Percentiles rank a stretch among this genome's conserved stretches.
These are phyloP conservation scores for Erythrobasidium hasegawianum DNA, from an alignment of 1,284 basidiomycete genomes.

Conservation along the genomic window DNA sequence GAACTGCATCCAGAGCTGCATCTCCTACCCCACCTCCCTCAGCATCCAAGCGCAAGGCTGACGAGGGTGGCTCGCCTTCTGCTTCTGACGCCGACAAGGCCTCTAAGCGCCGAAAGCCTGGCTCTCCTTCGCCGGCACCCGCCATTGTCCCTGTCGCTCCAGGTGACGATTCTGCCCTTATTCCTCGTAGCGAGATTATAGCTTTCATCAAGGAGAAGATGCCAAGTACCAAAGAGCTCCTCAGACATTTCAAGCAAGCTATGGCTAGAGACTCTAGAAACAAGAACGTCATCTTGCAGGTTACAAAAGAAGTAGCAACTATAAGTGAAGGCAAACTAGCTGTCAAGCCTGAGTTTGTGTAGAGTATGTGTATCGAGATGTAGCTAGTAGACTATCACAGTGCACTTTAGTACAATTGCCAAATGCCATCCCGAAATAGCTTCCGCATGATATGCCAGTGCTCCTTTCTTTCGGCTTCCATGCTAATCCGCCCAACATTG, in stretches of 20 bases:
- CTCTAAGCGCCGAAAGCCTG: constrained; percentile 28
- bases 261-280: constrained; percentile 28
- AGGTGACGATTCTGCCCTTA: constrained; percentile 31
- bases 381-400: no score
- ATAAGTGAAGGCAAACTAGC: constrained; percentile 22
- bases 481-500: no score
- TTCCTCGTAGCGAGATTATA: constrained; percentile 23
- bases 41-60: constrained; percentile 32
- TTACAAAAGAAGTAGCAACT: constrained; percentile 27
- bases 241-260: constrained; percentile 29
- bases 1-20: constrained; percentile 21
- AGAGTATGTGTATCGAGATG: no score
- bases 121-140: constrained; percentile 27
- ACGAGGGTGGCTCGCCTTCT: constrained; percentile 23
- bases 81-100: constrained; percentile 7
- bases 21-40: constrained; percentile 33
- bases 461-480: no score
- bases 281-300: constrained; percentile 28
- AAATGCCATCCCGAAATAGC: no score
- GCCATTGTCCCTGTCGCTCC: constrained; percentile 7
- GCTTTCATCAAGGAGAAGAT: constrained; percentile 16
- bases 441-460: no score
- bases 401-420: no score
- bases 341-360: constrained; percentile 9
- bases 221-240: constrained; percentile 34